phyloP scores from a whole-genome alignment of 2,329 filamentous ascomycete genomes.

The Apiospora saccharicola region DNA sequence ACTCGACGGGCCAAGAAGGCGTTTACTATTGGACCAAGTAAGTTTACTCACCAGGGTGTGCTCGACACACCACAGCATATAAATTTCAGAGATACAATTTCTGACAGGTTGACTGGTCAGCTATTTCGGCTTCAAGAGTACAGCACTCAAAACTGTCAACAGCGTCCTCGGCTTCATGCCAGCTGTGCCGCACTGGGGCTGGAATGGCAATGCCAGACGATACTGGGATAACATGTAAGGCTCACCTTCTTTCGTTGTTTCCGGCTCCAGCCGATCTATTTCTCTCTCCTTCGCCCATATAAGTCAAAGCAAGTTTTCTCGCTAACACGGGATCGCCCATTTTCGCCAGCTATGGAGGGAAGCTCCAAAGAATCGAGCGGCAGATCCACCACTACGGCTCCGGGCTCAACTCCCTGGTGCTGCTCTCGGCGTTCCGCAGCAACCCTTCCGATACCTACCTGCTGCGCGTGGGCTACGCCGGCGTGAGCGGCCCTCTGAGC shows the following conservation, averaged over 20 bases:
- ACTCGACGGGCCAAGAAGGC: slow-evolving; percentile 67
- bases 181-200: slow-evolving; percentile 66
- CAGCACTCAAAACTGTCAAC: slow-evolving; percentile 57
- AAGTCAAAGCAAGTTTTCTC: slow-evolving; percentile 11
- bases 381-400: slow-evolving; percentile 70
- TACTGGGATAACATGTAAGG: slow-evolving; percentile 65
- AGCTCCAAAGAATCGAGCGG: slow-evolving; percentile 51
- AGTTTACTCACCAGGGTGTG: slow-evolving; percentile 27
- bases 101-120: slow-evolving; percentile 28
- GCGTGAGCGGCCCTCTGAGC: slow-evolving; percentile 58
- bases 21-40: slow-evolving; percentile 65
- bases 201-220: slow-evolving; percentile 64
- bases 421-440: slow-evolving; percentile 59
- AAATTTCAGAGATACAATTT: not conserved
- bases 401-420: slow-evolving; percentile 62
- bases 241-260: not conserved
- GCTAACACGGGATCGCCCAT: not conserved
- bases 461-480: slow-evolving; percentile 62
- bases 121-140: slow-evolving; percentile 57
- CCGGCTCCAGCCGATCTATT: not conserved
- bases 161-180: slow-evolving; percentile 65
- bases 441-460: slow-evolving; percentile 56
- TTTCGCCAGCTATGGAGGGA: slow-evolving; percentile 48
- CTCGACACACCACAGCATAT: not conserved
- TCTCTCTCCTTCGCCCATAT: slow-evolving; percentile 25